Base-by-base conservation (phyloP, 2,329 filamentous ascomycete species). In the Dendryphion nanum region DNA sequence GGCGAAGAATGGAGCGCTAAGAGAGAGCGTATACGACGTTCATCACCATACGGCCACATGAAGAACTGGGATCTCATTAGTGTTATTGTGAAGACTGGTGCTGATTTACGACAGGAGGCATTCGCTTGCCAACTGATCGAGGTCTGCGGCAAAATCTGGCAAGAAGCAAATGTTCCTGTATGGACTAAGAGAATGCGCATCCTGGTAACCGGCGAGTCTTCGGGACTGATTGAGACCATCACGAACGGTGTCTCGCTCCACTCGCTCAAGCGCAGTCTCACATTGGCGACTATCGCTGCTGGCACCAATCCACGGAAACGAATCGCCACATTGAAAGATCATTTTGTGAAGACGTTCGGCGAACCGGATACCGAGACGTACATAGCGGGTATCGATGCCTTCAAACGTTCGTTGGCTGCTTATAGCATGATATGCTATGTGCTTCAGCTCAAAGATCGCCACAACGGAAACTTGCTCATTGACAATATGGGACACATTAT, bases 171-270 rank as follows among this genome's bases (percentile, higher is more conserved):
- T 18, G 79, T 86, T 20, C 77, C 84, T 23, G 87, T 93, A n/a
- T 93, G 88, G 87, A 85, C 90, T 15, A 90, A 90, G 67, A 75
- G 85, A 41, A 93, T 93, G 87, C 81, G 86, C 37, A 93, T 93
- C 37, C 71, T 93, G 36, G 87, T 93, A 28, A 91, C 86, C 4
- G 87, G 87, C 44, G 87, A 91, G 68, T 87, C 85, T 6, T 90
- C 85, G 2, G 87, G 87, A 3, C 76, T 93, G 32, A 87, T 93
- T 50, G 87, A 93, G 69, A 93, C 87, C 4, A 93, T 93, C 55
- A 90, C 86, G 26, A 91, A 90, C 51, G 87, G 88, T 30, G 86
- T 93, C 10, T 91, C 86, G n/a, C 72, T 93, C 31, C 87, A 93
- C 65, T 90, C 86, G 2, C 74, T 93, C 45, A 91, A 93, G 67